phyloP scores from a whole-genome alignment of 305 asterid genomes.

The Rubia balearica region DNA sequence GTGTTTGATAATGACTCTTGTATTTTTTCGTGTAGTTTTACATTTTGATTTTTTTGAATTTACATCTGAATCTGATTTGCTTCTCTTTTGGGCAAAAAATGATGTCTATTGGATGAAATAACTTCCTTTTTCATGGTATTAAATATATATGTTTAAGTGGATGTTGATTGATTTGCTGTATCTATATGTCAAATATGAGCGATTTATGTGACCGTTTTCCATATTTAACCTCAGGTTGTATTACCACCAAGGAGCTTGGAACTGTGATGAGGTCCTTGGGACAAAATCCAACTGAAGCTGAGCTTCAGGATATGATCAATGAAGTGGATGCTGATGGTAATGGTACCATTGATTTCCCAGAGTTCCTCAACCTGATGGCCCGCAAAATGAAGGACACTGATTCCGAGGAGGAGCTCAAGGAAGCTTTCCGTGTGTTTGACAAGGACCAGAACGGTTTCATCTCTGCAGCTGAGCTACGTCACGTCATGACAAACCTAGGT shows the following conservation, averaged over 20 bases:
- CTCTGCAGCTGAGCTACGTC: conserved; percentile 86
- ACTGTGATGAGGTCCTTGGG: conserved; percentile 86
- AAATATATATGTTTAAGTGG: not conserved
- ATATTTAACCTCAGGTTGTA: conserved; percentile 42
- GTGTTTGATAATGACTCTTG: not conserved
- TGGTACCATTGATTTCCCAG: conserved; percentile 86
- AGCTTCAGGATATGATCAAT: conserved; percentile 80
- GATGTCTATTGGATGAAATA: not conserved
- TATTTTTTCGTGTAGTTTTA: not conserved
- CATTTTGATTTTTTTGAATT: not conserved
- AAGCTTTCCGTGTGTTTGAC: conserved; percentile 81
- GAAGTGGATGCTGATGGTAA: conserved; percentile 92
- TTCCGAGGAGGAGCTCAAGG: conserved; percentile 85
- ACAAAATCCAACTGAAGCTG: conserved; percentile 82
- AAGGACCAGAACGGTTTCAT: conserved; percentile 83
- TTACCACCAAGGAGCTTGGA: conserved; percentile 90
- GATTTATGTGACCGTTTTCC: not conserved
- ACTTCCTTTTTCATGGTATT: not conserved
- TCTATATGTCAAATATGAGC: not conserved
- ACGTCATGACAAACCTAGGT: conserved; percentile 82
- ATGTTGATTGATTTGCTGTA: not conserved
- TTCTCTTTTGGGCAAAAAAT: not conserved
- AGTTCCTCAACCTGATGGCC: conserved; percentile 92
- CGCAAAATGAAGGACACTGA: conserved; percentile 90
- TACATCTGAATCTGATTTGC: not conserved